Conservation (phyloP, 1,284 basidiomycete species). For the Neotropicomus parvogracilis region DNA sequence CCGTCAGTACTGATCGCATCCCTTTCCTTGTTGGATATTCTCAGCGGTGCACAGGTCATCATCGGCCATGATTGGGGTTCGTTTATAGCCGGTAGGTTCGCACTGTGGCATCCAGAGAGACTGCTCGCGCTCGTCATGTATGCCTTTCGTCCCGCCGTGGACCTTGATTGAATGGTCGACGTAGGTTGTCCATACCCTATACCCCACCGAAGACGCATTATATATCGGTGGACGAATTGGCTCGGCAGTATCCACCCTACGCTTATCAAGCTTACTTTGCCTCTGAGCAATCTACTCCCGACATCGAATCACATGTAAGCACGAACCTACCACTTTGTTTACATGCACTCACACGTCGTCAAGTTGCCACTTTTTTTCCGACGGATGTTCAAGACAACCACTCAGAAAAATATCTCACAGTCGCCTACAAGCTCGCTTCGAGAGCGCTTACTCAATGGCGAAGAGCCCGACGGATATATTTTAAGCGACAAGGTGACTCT, state of each 20-base stretch:
- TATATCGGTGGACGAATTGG: conserved; percentile 48
- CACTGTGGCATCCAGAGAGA: conserved; percentile 63
- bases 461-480: conserved; percentile 12
- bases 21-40: not conserved
- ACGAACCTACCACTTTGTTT: conserved; percentile 6
- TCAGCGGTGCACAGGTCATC: conserved; percentile 45
- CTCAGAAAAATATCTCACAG: not conserved
- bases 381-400: conserved; percentile 3
- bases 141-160: conserved; percentile 18
- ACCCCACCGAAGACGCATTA: conserved; percentile 51
- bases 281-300: conserved; percentile 43
- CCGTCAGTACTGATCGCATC: conserved; percentile 38
- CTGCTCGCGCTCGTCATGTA: conserved; percentile 56
- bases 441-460: conserved; percentile 5
- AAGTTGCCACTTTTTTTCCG: conserved; percentile 26
- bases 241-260: conserved; percentile 48
- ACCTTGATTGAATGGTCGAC: not conserved
- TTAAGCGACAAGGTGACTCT: conserved; percentile 21
- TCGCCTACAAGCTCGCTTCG: conserved; percentile 8
- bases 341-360: not conserved
- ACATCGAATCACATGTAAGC: conserved; percentile 52
- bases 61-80: conserved; percentile 76
- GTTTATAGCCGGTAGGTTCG: conserved; percentile 54
- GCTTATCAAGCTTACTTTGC: conserved; percentile 65
- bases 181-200: conserved; percentile 61